A percentile compares a stretch with the other conserved stretches of the same genome.
Conservation (phyloP, 495 filamentous ascomycete genomes). For the Astrocystis sublimbata region DNA sequence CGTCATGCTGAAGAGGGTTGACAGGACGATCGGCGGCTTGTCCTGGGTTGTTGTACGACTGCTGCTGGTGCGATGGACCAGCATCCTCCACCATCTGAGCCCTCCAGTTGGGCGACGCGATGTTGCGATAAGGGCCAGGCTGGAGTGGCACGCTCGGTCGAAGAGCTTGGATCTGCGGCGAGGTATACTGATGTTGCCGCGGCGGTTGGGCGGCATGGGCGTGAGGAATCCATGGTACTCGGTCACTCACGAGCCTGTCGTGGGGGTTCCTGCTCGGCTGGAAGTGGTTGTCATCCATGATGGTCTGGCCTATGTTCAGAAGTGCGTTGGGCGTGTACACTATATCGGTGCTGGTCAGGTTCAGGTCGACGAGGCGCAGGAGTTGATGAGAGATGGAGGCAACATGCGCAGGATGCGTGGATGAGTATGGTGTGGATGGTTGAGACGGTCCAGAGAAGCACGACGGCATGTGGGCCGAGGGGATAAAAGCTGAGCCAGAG, state of each 20-base stretch:
- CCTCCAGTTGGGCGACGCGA: conserved; percentile 34
- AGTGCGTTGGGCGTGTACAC: conserved; percentile 16
- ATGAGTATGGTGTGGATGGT: conserved; percentile 26
- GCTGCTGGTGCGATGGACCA: conserved; percentile 2
- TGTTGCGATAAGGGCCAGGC: conserved; percentile 14
- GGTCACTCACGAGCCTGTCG: conserved; percentile 26
- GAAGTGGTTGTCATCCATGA: conserved; percentile 32
- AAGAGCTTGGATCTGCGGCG: conserved; percentile 13
- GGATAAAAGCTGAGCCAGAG: conserved; percentile 20
- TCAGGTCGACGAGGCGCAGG: conserved; percentile 23
- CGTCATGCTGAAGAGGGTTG: conserved; percentile 6
- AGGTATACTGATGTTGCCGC: not conserved
- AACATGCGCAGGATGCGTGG: conserved; percentile 17
- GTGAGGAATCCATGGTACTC: conserved; percentile 3
- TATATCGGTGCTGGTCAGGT: conserved; percentile 12
- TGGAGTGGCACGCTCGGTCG: conserved; percentile 17
- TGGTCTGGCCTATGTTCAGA: conserved; percentile 19
- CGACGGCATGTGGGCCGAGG: conserved; percentile 27
- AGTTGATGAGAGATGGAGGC: conserved; percentile 7
- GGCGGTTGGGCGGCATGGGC: conserved; percentile 14
- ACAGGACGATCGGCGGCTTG: not conserved
- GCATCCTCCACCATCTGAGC: conserved; percentile 16
- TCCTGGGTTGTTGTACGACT: conserved; percentile 12
- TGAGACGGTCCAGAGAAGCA: conserved; percentile 24
- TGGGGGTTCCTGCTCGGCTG: conserved; percentile 31